Percentiles rank a stretch among this genome's conserved stretches.
phyloP scores from a whole-genome alignment of 2,329 filamentous ascomycete genomes.

The Xylaria sp. region DNA sequence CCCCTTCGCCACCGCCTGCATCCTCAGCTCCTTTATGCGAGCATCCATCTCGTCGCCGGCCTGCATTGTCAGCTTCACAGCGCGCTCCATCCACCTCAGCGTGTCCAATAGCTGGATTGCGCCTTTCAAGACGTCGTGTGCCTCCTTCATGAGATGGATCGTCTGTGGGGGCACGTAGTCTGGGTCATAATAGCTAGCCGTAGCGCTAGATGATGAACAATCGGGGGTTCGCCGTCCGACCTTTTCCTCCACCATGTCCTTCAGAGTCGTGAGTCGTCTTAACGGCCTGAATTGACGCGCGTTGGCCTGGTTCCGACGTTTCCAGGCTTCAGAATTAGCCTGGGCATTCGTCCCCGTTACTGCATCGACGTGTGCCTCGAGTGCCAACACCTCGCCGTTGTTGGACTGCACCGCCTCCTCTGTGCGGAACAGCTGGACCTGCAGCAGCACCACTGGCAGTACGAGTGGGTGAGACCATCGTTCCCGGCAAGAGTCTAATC shows the following conservation, averaged over 20 bases:
- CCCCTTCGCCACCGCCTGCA: slow-evolving; percentile 14
- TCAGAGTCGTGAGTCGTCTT: slow-evolving; percentile 32
- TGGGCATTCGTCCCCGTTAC: slow-evolving; percentile 42
- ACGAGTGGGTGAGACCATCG: slow-evolving; percentile 52
- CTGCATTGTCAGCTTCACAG: slow-evolving; percentile 47
- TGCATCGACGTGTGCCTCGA: slow-evolving; percentile 47
- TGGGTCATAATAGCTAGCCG: slow-evolving; percentile 26
- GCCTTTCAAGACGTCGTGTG: slow-evolving; percentile 49
- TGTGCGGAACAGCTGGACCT: slow-evolving; percentile 49
- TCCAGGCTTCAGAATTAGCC: slow-evolving; percentile 31
- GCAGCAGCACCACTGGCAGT: slow-evolving; percentile 48
- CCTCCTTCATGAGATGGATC: slow-evolving; percentile 51
- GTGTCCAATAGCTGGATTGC: slow-evolving; percentile 51
- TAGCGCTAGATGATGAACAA: slow-evolving; percentile 1
- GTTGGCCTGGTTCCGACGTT: slow-evolving; percentile 18
- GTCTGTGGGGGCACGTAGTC: slow-evolving; percentile 47
- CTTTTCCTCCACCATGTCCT: slow-evolving; percentile 32
- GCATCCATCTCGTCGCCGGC: slow-evolving; percentile 47
- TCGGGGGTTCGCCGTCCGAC: slow-evolving; percentile 21
- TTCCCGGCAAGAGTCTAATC: slow-evolving; percentile 47
- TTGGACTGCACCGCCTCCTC: slow-evolving; percentile 49
- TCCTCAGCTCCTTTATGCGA: slow-evolving; percentile 30
- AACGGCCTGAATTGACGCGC: slow-evolving; percentile 27
- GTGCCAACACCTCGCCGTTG: slow-evolving; percentile 44
- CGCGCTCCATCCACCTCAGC: slow-evolving; percentile 51